A percentile compares a stretch with the other conserved stretches of the same genome.
phyloP scores from a whole-genome alignment of 2,329 filamentous ascomycete genomes.

The Fusarium pilosicola region DNA sequence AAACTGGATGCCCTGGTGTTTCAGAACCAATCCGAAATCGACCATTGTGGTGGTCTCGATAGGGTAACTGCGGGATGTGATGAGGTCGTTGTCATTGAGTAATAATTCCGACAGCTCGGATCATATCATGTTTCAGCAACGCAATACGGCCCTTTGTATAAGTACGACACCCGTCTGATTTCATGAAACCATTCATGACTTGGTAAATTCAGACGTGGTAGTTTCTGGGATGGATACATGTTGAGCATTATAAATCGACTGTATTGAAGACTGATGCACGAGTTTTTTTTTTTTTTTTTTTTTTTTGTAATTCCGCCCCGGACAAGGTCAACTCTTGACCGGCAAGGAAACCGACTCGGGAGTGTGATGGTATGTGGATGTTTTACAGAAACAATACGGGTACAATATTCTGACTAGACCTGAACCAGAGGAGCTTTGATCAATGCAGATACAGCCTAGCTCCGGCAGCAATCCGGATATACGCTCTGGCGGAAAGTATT shows the following conservation, averaged over 20 bases:
- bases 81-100: background rate
- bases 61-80: background rate
- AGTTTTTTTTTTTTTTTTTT: background rate
- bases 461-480: background rate
- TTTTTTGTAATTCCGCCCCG: background rate
- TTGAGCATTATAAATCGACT: background rate
- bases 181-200: background rate
- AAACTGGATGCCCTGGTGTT: too few relatives aligned
- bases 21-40: background rate
- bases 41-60: background rate
- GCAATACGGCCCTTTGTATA: background rate
- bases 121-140: background rate
- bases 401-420: background rate
- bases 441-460: background rate
- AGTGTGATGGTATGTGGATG: background rate
- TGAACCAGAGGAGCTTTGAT: background rate
- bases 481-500: background rate
- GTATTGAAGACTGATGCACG: background rate
- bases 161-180: background rate
- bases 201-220: background rate
- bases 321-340: background rate
- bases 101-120: background rate
- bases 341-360: background rate
- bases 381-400: rapidly evolving
- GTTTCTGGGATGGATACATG: background rate